Base-by-base conservation (phyloP, 495 filamentous ascomycete species). In the Penicillium angulare region DNA sequence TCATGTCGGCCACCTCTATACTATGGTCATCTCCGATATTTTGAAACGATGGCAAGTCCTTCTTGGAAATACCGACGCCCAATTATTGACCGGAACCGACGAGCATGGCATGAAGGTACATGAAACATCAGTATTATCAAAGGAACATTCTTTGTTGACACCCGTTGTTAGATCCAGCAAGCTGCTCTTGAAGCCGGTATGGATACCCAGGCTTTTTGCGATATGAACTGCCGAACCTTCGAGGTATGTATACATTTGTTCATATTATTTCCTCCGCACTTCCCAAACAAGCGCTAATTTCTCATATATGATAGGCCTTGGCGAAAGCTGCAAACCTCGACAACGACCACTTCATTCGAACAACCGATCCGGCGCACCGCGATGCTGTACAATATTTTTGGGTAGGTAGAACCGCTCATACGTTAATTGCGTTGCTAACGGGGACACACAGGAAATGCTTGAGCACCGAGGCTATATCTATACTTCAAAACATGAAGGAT, bases 1-100 rank as follows among this genome's bases (percentile, higher is more conserved):
- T 41, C 93, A 98, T 75, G 80, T 98, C 59, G 93, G 93, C 46
- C 95, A 98, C 65, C 75, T 98, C 27, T 97, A 95, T 66, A 89
- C 89, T 16, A 89, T 97, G 83, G 76, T 97, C 57, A 76, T 97
- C 42, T 79, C 90, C 45, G 93, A 98, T 68, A 83, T 96, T 54
- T 71, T 96, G 57, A 97, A 97, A 68, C 80, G 93, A 69, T 98
- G 90, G 90, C 86, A 95, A 59, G 69, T 79, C n/a, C 74, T 97
- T 13, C 72, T 83, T 40, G 89, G 90, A 4, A 78, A 79, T 22
- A 60, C 52, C 6, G 70, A 75, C 35, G 88, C 92, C 3, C 76
- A 90, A 54, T 73, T 97, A 5, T 82, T 85, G 60, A 98, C 95
- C 0, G 93, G 93, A 23, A 96, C 90, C n/a, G 93, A 98, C 66